Evolutionary conservation across 352 stramenopile species (phyloP).

Genomic region (Achlya hypogyna): DNA sequence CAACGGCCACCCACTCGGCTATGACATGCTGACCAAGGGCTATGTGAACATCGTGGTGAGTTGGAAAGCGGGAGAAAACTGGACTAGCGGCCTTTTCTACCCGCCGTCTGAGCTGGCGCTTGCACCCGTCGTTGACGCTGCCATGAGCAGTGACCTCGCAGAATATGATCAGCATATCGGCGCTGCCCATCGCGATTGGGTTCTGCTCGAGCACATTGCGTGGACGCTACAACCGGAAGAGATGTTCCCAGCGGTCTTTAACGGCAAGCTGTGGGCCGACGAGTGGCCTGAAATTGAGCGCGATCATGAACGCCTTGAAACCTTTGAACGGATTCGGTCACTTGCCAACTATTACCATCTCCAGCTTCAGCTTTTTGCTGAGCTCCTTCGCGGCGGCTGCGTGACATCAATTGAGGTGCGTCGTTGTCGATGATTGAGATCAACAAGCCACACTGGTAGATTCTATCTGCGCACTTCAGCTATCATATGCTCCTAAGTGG

Average conservation of each 20-base stretch:
- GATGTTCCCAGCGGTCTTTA: conserved; percentile 18
- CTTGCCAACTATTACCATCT: conserved; percentile 20
- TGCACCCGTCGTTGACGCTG: conserved; percentile 6
- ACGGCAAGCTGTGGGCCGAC: conserved; percentile 17
- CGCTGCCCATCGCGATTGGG: conserved; percentile 3
- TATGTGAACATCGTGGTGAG: conserved; percentile 14
- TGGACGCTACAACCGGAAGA: conserved; percentile 19
- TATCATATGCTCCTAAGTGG: conserved; percentile 20
- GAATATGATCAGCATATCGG: conserved; percentile 10
- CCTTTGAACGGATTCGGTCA: conserved; percentile 13
- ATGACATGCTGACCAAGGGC: conserved; percentile 18
- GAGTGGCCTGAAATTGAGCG: neutral
- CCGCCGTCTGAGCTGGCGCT: conserved; percentile 6
- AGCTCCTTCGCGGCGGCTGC: conserved; percentile 13
- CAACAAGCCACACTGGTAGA: too few relatives aligned
- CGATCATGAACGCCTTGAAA: conserved; percentile 13
- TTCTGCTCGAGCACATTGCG: conserved; percentile 14
- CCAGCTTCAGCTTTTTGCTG: conserved; percentile 14
- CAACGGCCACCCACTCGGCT: conserved; percentile 11
- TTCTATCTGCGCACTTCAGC: conserved; percentile 16
- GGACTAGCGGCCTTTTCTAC: conserved; percentile 10
- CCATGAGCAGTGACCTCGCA: conserved; percentile 2
- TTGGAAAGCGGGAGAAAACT: conserved; percentile 14
- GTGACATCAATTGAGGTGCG: conserved; percentile 11
- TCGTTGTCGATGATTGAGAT: neutral